These are phyloP conservation scores for Taxawa tesnikishii DNA, from an alignment of 2,329 filamentous ascomycete species.

Conservation along the genomic window DNA sequence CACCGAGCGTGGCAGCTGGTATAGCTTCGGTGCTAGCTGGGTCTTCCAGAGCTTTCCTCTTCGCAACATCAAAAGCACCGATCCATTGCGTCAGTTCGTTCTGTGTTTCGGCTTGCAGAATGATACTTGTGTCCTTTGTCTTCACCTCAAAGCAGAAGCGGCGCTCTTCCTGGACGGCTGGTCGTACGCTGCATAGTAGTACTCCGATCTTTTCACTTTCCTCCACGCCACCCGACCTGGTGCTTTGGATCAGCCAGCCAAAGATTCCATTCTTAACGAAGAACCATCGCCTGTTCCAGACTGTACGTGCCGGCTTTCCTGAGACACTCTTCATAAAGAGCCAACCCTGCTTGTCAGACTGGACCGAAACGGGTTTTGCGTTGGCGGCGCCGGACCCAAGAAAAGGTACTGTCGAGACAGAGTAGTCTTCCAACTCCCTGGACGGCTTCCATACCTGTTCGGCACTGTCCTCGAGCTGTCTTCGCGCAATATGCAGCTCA, in stretches of 20 bases:
- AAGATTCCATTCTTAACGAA: conserved; percentile 94
- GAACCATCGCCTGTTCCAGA: conserved; percentile 87
- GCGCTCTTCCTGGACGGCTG: conserved; percentile 82
- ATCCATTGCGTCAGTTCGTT: conserved; percentile 90
- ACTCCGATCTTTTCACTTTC: conserved; percentile 96
- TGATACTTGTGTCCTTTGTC: conserved; percentile 82
- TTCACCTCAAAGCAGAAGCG: conserved; percentile 98
- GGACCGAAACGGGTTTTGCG: conserved; percentile 35
- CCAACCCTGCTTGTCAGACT: conserved; percentile 82
- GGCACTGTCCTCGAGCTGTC: conserved; percentile 69
- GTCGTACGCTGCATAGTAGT: conserved; percentile 81
- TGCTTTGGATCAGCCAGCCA: conserved; percentile 78
- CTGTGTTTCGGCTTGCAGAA: conserved; percentile 90
- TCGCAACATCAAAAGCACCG: conserved; percentile 82
- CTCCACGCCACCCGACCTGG: conserved; percentile 70
- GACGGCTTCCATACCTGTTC: conserved; percentile 64
- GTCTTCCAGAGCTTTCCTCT: conserved; percentile 79
- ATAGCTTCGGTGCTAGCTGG: conserved; percentile 39
- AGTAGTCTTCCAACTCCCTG: conserved; percentile 86
- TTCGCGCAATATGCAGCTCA: conserved; percentile 66
- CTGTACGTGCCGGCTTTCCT: conserved; percentile 80
- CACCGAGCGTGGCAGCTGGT: conserved; percentile 27
- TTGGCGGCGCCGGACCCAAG: conserved; percentile 51
- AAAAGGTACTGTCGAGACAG: conserved; percentile 78
- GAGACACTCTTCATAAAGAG: conserved; percentile 69